Evolutionary conservation across 2,329 filamentous ascomycete genomes (phyloP).

Genomic region (Sclerotinia spermophila): DNA sequence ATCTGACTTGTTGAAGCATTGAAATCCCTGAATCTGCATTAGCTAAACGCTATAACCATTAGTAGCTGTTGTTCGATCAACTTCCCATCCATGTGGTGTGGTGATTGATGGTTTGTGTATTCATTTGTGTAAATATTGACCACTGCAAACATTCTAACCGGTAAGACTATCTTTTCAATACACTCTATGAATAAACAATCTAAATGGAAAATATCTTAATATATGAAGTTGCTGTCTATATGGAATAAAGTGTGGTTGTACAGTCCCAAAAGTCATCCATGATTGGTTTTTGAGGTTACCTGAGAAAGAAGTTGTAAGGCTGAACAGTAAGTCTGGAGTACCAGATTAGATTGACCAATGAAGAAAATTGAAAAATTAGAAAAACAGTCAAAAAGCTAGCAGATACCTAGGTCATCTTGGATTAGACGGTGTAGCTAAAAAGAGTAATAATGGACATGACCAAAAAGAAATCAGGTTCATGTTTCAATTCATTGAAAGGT

Average conservation of each 20-base stretch:
- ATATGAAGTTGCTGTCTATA: not conserved
- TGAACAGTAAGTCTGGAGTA: conserved; percentile 9
- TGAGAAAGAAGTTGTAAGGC: conserved; percentile 16
- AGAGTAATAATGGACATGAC: conserved; percentile 4
- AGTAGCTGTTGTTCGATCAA: not conserved
- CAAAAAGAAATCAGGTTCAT: not conserved
- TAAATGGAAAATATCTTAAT: not conserved
- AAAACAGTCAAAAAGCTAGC: not conserved
- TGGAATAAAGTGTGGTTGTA: not conserved
- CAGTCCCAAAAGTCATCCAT: not conserved
- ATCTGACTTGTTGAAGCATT: not conserved
- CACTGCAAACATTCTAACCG: not conserved
- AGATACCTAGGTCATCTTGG: not conserved
- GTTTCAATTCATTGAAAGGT: not conserved
- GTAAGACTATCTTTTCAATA: not conserved
- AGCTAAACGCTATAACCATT: not conserved
- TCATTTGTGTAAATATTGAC: not conserved
- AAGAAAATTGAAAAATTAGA: not conserved
- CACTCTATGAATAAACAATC: not conserved
- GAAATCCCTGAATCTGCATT: conserved; percentile 4
- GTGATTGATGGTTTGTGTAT: not conserved
- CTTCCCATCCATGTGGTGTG: not conserved
- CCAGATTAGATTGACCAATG: not conserved
- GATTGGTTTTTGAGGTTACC: conserved; percentile 4
- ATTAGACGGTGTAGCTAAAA: conserved; percentile 9